A percentile compares a stretch with the other conserved stretches of the same genome.
phyloP scores from a whole-genome alignment of 225 moss, liverwort and hornwort genomes.

The Marchantia paleacea region DNA sequence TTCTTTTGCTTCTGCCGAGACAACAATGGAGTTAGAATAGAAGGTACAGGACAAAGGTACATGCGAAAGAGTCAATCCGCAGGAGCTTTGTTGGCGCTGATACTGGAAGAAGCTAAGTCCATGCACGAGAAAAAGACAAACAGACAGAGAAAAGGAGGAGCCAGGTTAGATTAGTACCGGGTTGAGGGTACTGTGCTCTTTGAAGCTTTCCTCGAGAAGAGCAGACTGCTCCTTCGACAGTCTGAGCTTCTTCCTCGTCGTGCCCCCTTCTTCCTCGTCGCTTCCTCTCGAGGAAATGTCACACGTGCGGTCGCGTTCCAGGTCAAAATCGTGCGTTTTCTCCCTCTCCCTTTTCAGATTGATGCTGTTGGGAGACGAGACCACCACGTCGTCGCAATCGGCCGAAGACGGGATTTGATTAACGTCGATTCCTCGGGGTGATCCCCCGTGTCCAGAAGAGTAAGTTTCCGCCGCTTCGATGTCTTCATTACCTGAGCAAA shows the following conservation, averaged over 20 bases:
- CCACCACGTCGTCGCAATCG: conserved; percentile 75
- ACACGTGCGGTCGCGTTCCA: conserved; percentile 68
- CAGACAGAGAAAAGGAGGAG: neutral
- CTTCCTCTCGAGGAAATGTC: conserved; percentile 83
- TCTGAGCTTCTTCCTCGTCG: conserved; percentile 89
- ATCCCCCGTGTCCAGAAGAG: conserved; percentile 62
- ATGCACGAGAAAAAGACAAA: neutral
- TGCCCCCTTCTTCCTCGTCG: conserved; percentile 91
- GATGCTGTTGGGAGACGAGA: conserved; percentile 68
- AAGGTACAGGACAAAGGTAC: neutral
- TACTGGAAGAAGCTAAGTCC: neutral
- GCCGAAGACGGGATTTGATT: conserved; percentile 92
- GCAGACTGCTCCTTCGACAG: conserved; percentile 96
- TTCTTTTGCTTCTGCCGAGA: conserved; percentile 78
- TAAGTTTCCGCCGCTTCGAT: conserved; percentile 74
- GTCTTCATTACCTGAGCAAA: conserved; percentile 63
- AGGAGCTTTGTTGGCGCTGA: no score
- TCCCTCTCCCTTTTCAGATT: conserved; percentile 79
- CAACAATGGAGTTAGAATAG: neutral
- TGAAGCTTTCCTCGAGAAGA: conserved; percentile 87
- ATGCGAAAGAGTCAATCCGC: no score
- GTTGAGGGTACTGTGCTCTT: conserved; percentile 92
- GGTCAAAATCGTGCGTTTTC: conserved; percentile 78
- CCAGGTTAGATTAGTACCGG: conserved; percentile 38
- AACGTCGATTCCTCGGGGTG: conserved; percentile 81